A percentile compares a stretch with the other conserved stretches of the same genome.
phyloP scores from a whole-genome alignment of 371 early-diverging fungal species.

The Mortierella sp. region DNA sequence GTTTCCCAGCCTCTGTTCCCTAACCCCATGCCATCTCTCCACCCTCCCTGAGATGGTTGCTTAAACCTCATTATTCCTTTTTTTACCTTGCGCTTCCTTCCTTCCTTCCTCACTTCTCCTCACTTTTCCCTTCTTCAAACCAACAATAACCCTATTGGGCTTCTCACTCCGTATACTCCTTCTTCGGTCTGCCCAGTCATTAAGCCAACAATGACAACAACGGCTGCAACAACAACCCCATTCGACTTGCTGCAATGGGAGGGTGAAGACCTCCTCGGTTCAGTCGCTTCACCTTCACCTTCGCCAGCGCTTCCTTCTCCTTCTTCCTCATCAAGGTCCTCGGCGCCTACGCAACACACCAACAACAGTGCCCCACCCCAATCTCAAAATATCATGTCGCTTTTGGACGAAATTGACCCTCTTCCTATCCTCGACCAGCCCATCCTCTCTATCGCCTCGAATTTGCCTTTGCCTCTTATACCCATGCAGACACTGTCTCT shows the following conservation, averaged over 20 bases:
- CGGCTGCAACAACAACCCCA: background rate
- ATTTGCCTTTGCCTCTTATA: background rate
- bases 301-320: background rate
- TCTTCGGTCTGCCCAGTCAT: background rate
- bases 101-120: background rate
- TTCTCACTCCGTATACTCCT: background rate
- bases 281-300: background rate
- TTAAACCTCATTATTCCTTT: too few relatives aligned
- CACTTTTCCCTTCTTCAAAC: background rate
- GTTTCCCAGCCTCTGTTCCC: too few relatives aligned
- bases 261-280: background rate
- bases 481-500: slow-evolving; percentile 9
- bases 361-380: background rate
- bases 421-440: background rate
- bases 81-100: too few relatives aligned
- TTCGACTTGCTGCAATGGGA: slow-evolving; percentile 7
- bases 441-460: background rate
- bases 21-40: too few relatives aligned
- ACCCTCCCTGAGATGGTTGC: too few relatives aligned
- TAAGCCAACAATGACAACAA: background rate
- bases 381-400: background rate
- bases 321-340: background rate
- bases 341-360: background rate
- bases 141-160: background rate
- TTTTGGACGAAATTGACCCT: background rate